Evolutionary conservation across 2,329 filamentous ascomycete genomes (phyloP).

Genomic region (Pestalotiopsis sp.): DNA sequence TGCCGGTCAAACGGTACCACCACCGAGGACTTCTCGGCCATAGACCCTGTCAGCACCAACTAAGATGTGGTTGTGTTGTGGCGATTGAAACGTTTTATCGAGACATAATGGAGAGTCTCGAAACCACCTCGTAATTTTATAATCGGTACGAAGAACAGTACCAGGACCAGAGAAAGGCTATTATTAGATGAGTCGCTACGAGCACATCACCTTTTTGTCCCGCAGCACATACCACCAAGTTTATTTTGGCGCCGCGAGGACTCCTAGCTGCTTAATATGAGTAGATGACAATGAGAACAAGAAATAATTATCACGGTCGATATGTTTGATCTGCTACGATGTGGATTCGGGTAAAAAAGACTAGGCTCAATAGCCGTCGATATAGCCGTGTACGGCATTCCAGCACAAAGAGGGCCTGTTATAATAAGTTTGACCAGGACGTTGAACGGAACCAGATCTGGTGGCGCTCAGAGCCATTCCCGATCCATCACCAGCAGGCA

Average conservation of each 20-base stretch:
- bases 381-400: too few relatives aligned
- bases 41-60: conserved; percentile 1
- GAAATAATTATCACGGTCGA: not conserved
- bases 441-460: not conserved
- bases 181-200: not conserved
- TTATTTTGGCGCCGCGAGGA: not conserved
- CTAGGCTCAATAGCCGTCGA: too few relatives aligned
- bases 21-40: conserved; percentile 14
- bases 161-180: not conserved
- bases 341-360: not conserved
- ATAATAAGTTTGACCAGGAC: not conserved
- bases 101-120: not conserved
- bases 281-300: not conserved
- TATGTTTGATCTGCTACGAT: not conserved
- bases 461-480: not conserved
- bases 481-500: not conserved
- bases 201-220: not conserved
- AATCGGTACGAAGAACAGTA: not conserved
- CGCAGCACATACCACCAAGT: not conserved
- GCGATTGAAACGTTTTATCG: not conserved
- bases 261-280: not conserved
- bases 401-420: not conserved
- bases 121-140: not conserved
- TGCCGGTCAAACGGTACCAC: conserved; percentile 3
- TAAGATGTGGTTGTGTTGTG: not conserved